Evolutionary conservation across 106 monocot species (phyloP), one percentile per base, ranked within the genome.

Genomic region (Amphibolis antarctica): DNA sequence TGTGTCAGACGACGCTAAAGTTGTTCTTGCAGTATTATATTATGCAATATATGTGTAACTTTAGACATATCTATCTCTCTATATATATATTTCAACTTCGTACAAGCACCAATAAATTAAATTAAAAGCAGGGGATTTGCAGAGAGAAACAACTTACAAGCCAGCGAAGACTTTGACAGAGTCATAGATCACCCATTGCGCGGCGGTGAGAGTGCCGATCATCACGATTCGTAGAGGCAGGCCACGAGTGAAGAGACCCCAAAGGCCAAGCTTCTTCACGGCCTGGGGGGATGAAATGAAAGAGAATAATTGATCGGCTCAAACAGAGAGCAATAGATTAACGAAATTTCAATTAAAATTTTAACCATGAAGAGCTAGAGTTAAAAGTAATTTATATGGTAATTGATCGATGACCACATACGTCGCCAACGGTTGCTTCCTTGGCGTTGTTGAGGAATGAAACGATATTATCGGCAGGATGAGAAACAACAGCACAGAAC

Each of bases 371-470:
- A n/a, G n/a, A 36, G 36, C 36, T 4, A 36, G 53, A 21, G 53
- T 9, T 10, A 21, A 17, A 53, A 10, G 22, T 53, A 53, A 10
- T 19, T 11, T 53, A 24, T 19, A 53, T 17, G 10, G 17, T 13
- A 24, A 25, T 52, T 9, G 42, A 42, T 56, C 23, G 24, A 42
- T 22, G 15, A 47, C 69, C 55, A n/a, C n/a, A n/a, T 64, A 75
- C 75, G 46, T 69, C 75, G 36, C 75, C 63, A 60, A 75, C 75
- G 46, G 75, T 75, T 13, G 75, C 75, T 12, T 62, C 75, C 46
- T 69, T 75, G 28, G 75, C 68, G 48, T 75, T 75, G 63, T 75
- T 75, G 30, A 75, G 63, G 75, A 75, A 75, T 4, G 75, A 75
- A 19, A 75, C 75, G 29, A 75, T 68, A 62, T 75, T 75, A 22